These are phyloP conservation scores for Stagonosporopsis chrysanthemi DNA, from an alignment of 2,329 filamentous ascomycete species.

Conservation along the genomic window DNA sequence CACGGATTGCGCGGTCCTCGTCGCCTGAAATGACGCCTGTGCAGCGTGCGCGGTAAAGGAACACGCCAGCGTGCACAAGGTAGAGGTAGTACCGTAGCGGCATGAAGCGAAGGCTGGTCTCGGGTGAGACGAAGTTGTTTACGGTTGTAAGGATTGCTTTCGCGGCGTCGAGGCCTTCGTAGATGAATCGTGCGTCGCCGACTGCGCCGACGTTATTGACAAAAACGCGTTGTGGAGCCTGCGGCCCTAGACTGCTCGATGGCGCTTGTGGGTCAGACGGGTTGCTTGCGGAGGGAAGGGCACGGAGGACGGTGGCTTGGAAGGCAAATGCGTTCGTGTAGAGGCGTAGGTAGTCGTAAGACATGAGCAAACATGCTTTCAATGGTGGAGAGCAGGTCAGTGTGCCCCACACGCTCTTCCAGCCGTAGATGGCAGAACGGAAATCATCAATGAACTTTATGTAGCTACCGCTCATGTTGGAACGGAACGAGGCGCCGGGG, in stretches of 20 bases:
- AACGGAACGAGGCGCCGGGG: constrained; percentile 71
- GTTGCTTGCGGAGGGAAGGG: constrained; percentile 44
- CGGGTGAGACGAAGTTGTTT: constrained; percentile 59
- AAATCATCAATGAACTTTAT: constrained; percentile 80
- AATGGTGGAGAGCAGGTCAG: constrained; percentile 70
- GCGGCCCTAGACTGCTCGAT: constrained; percentile 1
- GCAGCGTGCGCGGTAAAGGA: constrained; percentile 58
- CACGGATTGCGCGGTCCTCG: constrained; percentile 56
- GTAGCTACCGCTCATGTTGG: constrained; percentile 74
- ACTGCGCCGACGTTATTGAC: constrained; percentile 60
- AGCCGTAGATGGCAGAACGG: constrained; percentile 70
- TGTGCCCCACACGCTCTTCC: constrained; percentile 74
- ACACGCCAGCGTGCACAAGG: constrained; percentile 58
- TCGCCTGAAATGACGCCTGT: constrained; percentile 57
- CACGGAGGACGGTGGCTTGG: constrained; percentile 68
- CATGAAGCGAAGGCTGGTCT: constrained; percentile 57
- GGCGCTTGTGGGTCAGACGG: constrained; percentile 12
- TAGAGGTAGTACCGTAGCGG: constrained; percentile 59
- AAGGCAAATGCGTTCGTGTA: constrained; percentile 81
- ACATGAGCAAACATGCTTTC: constrained; percentile 72
- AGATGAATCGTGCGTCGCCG: constrained; percentile 59
- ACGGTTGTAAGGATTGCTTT: constrained; percentile 59
- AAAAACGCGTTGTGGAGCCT: constrained; percentile 52
- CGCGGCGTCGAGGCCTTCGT: constrained; percentile 59
- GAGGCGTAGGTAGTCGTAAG: constrained; percentile 74